Percentiles rank a stretch among this genome's conserved stretches.
Conservation (phyloP, 306 rosid species). For the Sicyos baderoa region DNA sequence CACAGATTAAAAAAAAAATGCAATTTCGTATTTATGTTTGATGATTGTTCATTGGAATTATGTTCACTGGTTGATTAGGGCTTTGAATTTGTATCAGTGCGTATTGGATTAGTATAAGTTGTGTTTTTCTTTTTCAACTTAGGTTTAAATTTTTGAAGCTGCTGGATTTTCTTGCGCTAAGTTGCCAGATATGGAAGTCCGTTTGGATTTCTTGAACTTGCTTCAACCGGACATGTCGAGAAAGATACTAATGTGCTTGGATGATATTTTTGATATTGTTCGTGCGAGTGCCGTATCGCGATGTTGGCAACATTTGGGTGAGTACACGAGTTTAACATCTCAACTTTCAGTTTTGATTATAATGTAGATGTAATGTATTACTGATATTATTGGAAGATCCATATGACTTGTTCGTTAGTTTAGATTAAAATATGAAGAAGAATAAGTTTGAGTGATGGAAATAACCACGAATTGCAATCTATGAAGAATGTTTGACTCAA, state of each 20-base stretch:
- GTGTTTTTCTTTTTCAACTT: conserved; percentile 19
- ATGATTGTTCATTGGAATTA: not conserved
- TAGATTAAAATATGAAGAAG: not conserved
- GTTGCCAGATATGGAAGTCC: conserved; percentile 30
- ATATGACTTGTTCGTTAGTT: not conserved
- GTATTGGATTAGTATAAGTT: conserved; percentile 4
- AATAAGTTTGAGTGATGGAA: conserved; percentile 1
- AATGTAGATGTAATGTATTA: not conserved
- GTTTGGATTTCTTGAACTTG: conserved; percentile 39
- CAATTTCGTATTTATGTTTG: not conserved
- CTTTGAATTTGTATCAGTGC: not conserved
- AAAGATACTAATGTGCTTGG: conserved; percentile 45
- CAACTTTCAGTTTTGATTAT: conserved; percentile 1
- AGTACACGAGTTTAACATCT: conserved; percentile 25
- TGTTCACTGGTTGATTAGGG: not conserved
- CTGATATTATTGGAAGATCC: not conserved
- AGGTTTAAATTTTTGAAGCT: conserved; percentile 34
- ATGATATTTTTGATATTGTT: conserved; percentile 52
- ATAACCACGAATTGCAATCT: not conserved
- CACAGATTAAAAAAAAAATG: too few relatives aligned
- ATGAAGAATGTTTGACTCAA: too few relatives aligned
- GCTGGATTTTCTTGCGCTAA: conserved; percentile 21
- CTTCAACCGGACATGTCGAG: conserved; percentile 46
- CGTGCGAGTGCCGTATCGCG: conserved; percentile 54
- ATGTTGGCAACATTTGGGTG: conserved; percentile 57